Percentiles rank a stretch among this genome's conserved stretches.
Evolutionary conservation across 306 rosid genomes (phyloP).

Genomic region (Gastrolobium villosum): DNA sequence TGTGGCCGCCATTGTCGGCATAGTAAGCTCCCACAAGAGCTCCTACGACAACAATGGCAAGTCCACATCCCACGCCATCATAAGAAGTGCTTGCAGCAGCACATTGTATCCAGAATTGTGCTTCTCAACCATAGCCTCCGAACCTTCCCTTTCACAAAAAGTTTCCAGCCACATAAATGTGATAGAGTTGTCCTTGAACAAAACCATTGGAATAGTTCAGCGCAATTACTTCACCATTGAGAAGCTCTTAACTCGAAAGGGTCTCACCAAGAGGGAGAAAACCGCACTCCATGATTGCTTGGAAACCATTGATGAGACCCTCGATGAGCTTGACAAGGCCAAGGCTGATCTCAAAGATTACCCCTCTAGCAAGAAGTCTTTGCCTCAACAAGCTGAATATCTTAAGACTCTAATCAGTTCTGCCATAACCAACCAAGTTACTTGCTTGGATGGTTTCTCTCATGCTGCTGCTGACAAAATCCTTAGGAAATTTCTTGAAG

Average conservation of each 20-base stretch:
- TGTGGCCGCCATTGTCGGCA: slow-evolving; percentile 45
- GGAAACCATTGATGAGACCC: slow-evolving; percentile 69
- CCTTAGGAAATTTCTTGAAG: slow-evolving; percentile 45
- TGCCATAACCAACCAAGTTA: slow-evolving; percentile 77
- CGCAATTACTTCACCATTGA: slow-evolving; percentile 54
- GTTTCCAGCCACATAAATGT: slow-evolving; percentile 54
- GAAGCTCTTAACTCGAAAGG: slow-evolving; percentile 46
- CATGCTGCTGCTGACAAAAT: slow-evolving; percentile 57
- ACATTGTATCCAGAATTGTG: slow-evolving; percentile 73
- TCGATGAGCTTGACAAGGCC: slow-evolving; percentile 65
- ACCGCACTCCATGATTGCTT: slow-evolving; percentile 72
- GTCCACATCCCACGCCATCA: slow-evolving; percentile 51
- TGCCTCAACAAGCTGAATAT: slow-evolving; percentile 62
- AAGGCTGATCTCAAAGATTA: slow-evolving; percentile 53
- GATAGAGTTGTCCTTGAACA: slow-evolving; percentile 54
- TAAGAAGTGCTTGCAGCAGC: slow-evolving; percentile 64
- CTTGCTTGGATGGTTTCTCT: slow-evolving; percentile 84
- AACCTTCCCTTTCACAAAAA: slow-evolving; percentile 35
- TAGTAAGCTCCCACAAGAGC: slow-evolving; percentile 38
- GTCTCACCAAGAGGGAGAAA: slow-evolving; percentile 57
- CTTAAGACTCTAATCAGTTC: slow-evolving; percentile 76
- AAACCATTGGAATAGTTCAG: slow-evolving; percentile 56
- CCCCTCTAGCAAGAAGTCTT: slow-evolving; percentile 55
- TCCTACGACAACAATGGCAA: not conserved
- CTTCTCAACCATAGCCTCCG: slow-evolving; percentile 55